A percentile compares a stretch with the other conserved stretches of the same genome.
These are phyloP conservation scores for Saturnispora besseyi DNA, from an alignment of 805 yeast species.

Conservation along the genomic window DNA sequence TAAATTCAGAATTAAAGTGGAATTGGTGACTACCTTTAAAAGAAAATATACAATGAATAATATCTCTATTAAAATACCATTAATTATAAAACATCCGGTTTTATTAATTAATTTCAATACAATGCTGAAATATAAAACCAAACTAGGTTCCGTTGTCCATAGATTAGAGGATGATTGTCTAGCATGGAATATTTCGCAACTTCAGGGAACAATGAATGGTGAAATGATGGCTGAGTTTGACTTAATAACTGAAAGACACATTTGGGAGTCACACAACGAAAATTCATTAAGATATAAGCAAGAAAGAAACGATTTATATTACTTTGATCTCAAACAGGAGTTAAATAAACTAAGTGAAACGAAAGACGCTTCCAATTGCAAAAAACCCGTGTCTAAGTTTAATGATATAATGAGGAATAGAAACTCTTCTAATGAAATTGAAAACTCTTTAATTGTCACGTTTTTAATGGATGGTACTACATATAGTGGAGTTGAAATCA, in stretches of 20 bases:
- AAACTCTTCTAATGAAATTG: constrained; percentile 2
- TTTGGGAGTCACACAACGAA: constrained; percentile 14
- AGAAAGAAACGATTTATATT: constrained; percentile 27
- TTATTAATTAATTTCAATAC: constrained; percentile 34
- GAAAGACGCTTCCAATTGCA: neutral
- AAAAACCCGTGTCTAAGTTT: constrained; percentile 11
- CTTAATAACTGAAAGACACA: constrained; percentile 14
- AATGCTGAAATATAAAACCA: constrained; percentile 60
- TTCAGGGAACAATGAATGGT: constrained; percentile 44
- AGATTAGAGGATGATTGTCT: constrained; percentile 62
- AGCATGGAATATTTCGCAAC: constrained; percentile 60
- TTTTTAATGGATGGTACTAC: constrained; percentile 60
- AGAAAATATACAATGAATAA: constrained; percentile 52
- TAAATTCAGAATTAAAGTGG: constrained; percentile 42
- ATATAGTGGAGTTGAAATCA: constrained; percentile 58
- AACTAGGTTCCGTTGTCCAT: constrained; percentile 61
- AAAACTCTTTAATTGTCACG: constrained; percentile 15
- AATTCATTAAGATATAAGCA: constrained; percentile 24
- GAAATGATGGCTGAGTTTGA: constrained; percentile 31
- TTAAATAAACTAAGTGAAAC: constrained; percentile 16
- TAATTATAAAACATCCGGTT: constrained; percentile 23
- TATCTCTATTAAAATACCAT: constrained; percentile 54
- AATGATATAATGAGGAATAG: constrained; percentile 26
- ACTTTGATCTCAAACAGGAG: constrained; percentile 26
- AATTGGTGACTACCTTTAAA: constrained; percentile 53